Evolutionary conservation across 805 yeast genomes (phyloP).

Genomic region (Kuraishia hungarica): DNA sequence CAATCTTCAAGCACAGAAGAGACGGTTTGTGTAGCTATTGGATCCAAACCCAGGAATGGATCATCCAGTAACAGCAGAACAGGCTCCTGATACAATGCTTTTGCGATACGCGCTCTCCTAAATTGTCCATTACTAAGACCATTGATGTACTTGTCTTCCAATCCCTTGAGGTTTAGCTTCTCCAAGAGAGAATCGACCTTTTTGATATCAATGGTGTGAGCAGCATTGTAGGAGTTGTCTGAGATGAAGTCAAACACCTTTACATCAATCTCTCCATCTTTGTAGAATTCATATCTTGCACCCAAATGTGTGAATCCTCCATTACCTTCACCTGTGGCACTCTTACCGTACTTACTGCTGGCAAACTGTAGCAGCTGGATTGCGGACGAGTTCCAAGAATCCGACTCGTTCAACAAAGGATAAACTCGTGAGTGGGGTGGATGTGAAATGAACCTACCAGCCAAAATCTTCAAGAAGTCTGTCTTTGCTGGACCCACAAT

Average conservation of each 20-base stretch:
- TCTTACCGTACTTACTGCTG: conserved; percentile 23
- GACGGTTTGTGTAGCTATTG: conserved; percentile 54
- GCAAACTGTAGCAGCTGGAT: conserved; percentile 29
- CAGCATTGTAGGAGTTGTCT: conserved; percentile 39
- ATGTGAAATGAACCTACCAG: conserved; percentile 41
- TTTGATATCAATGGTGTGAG: conserved; percentile 22
- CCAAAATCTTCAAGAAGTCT: conserved; percentile 42
- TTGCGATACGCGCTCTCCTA: conserved; percentile 82
- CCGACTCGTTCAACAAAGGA: conserved; percentile 35
- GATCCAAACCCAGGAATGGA: conserved; percentile 88
- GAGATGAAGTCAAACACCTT: conserved; percentile 55
- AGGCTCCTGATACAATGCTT: conserved; percentile 59
- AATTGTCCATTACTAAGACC: conserved; percentile 91
- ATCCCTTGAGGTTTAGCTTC: conserved; percentile 43
- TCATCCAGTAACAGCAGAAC: conserved; percentile 72
- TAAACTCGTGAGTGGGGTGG: conserved; percentile 48
- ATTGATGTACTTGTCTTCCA: conserved; percentile 71
- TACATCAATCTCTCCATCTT: conserved; percentile 70
- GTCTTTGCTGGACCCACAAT: conserved; percentile 31
- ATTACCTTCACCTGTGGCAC: conserved; percentile 23
- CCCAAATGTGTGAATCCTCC: conserved; percentile 64
- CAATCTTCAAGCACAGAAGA: conserved; percentile 37
- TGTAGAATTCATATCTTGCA: conserved; percentile 82
- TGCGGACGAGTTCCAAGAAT: conserved; percentile 33
- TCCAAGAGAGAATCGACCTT: conserved; percentile 35